Evolutionary conservation across 176 grass and related monocot species (phyloP).

Genomic region (Cymbopogon citratus): DNA sequence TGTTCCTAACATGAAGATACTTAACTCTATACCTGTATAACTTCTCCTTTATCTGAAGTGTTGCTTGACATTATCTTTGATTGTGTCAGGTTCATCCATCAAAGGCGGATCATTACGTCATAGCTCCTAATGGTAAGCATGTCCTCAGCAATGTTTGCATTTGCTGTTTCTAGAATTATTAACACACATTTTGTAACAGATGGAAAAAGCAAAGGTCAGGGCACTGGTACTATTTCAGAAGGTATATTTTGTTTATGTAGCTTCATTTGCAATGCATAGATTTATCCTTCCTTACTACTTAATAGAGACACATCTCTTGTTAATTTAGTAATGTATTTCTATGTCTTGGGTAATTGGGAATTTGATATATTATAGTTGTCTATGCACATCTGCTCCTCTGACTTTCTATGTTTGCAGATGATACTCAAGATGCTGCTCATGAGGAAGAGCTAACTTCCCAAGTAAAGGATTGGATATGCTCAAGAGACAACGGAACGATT

Average conservation of each 20-base stretch:
- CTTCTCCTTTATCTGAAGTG: not conserved
- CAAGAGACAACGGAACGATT: conserved; percentile 40
- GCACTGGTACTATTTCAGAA: conserved; percentile 59
- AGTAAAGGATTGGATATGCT: conserved; percentile 80
- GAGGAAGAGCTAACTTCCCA: conserved; percentile 60
- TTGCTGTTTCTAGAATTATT: conserved; percentile 40
- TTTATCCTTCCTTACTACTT: not conserved
- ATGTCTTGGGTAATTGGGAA: not conserved
- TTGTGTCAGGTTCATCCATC: conserved; percentile 64
- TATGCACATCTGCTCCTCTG: conserved; percentile 3
- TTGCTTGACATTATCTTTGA: conserved; percentile 3
- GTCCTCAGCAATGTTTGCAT: conserved; percentile 5
- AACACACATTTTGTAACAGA: conserved; percentile 37
- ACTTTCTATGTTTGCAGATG: conserved; percentile 48
- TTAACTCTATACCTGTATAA: not conserved
- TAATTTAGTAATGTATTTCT: not conserved
- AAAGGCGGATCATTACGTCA: conserved; percentile 61
- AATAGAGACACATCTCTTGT: not conserved
- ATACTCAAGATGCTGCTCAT: conserved; percentile 88
- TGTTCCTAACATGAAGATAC: not conserved
- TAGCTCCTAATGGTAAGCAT: conserved; percentile 77
- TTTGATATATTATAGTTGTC: not conserved
- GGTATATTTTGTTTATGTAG: conserved; percentile 38
- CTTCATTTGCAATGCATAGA: conserved; percentile 16
- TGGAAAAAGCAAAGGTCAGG: conserved; percentile 44